Evolutionary conservation across 2,329 filamentous ascomycete genomes (phyloP).

Genomic region (Paraphaeosphaeria sporulosa): DNA sequence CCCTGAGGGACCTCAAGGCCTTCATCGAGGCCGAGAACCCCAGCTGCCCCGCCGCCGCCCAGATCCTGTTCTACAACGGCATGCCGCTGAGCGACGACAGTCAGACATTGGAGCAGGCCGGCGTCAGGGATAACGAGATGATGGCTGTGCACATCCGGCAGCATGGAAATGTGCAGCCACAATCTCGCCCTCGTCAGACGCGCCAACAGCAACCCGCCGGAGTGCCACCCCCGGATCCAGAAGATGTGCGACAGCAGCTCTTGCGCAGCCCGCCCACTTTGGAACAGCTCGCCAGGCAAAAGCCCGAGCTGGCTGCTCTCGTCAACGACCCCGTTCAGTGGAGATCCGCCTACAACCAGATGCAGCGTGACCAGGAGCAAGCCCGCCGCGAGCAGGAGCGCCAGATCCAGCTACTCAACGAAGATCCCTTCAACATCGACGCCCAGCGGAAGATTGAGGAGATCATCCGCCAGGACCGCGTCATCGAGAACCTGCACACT

Average conservation of each 20-base stretch:
- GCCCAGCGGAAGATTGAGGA: constrained; percentile 93
- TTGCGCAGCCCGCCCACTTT: constrained; percentile 79
- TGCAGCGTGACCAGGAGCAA: constrained; percentile 74
- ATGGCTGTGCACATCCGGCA: constrained; percentile 78
- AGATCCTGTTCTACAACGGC: constrained; percentile 92
- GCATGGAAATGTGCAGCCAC: constrained; percentile 36
- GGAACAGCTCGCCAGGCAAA: constrained; percentile 72
- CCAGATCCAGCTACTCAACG: constrained; percentile 84
- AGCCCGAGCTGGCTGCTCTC: constrained; percentile 78
- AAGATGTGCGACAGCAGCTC: constrained; percentile 82
- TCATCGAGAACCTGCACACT: constrained; percentile 94
- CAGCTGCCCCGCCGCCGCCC: constrained; percentile 72
- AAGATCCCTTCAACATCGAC: constrained; percentile 92
- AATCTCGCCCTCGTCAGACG: constrained; percentile 17
- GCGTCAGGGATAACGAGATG: constrained; percentile 90
- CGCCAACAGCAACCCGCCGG: constrained; percentile 17
- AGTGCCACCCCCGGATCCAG: constrained; percentile 64
- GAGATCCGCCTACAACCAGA: constrained; percentile 72
- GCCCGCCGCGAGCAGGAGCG: constrained; percentile 79
- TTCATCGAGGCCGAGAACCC: constrained; percentile 83
- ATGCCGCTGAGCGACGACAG: constrained; percentile 77
- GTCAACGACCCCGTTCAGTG: constrained; percentile 81
- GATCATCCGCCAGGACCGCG: constrained; percentile 92
- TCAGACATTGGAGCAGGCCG: constrained; percentile 81
- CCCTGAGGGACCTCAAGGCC: constrained; percentile 83